Base-by-base conservation (phyloP, 352 stramenopile species). In the Globisporangium carolinianum region DNA sequence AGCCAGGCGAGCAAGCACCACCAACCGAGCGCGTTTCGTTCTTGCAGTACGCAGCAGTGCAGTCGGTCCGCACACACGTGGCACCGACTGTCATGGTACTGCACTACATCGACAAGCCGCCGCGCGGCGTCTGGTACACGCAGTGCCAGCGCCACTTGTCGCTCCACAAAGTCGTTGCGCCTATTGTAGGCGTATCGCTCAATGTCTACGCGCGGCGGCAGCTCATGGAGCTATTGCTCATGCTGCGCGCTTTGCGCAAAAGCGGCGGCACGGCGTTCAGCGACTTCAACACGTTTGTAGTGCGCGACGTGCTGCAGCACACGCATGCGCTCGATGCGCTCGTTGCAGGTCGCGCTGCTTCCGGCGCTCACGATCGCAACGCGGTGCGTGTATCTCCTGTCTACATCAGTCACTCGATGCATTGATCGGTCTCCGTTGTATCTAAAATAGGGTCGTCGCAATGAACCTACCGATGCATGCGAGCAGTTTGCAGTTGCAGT, bases 281-380 rank as follows among this genome's bases (percentile, higher is more conserved):
- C 5, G 72, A 75, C 49, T 77, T 80, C 41, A 73, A 77, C 52
- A 77, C 72, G 45, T 65, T 77, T 46, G 14, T 77, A n/a, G n/a
- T 80, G 56, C 58, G 64, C 35, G 17, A 55, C 6, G 59, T 45
- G 35, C 43, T 53, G 42, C 35, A 38, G 36, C 32, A 51, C n/a
- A 50, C 1, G 39, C 35, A 10, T 47, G 9, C n/a, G 49, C 57
- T 49, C 47, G 32, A 6, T 2, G 36, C 46, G 3, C 41, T 79
- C 24, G 60, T 79, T 8, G 63, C 61, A 4, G 55, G 63, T 36
- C 71, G 75, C 45, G 41, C 53, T 4, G 32, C 54, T 36, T 3
- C 2, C 7, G 41, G 2, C 39, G 11, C 37, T 46, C 39, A 12
- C 9, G n/a, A 14, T 11, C 24, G 24, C 24, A 24, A 24, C 24